Evolutionary conservation across 1,284 basidiomycete genomes (phyloP).

Genomic region (Mycosarcoma mackinlayi): DNA sequence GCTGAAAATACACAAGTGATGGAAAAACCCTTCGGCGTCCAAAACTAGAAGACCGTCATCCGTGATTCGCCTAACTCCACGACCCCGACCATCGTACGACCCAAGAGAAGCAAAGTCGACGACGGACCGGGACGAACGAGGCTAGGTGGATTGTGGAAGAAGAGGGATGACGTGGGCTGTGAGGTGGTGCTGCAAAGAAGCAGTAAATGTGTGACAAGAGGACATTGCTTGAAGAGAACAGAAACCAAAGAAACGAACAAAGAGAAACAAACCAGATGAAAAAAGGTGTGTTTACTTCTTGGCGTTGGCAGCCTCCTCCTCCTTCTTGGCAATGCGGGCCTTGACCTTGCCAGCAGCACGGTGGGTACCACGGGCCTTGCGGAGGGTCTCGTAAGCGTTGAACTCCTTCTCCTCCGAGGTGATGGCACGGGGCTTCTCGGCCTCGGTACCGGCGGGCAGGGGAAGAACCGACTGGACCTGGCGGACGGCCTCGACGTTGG

Average conservation of each 20-base stretch:
- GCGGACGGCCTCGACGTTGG: conserved; percentile 82
- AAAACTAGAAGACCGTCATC: conserved; percentile 16
- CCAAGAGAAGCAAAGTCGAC: conserved; percentile 18
- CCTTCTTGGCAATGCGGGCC: conserved; percentile 75
- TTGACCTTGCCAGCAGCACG: conserved; percentile 90
- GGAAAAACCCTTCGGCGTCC: not conserved
- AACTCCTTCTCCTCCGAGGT: conserved; percentile 90
- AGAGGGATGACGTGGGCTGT: no score
- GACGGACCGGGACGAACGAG: not conserved
- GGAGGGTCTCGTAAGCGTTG: conserved; percentile 84
- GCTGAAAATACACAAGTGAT: conserved; percentile 38
- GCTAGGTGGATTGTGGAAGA: not conserved
- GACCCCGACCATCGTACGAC: not conserved
- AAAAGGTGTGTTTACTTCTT: conserved; percentile 78
- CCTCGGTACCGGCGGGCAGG: conserved; percentile 75
- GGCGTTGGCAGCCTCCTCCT: conserved; percentile 90
- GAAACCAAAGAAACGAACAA: conserved; percentile 21
- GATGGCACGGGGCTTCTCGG: conserved; percentile 91
- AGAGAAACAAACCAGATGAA: conserved; percentile 1
- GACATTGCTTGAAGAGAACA: no score
- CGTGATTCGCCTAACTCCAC: not conserved
- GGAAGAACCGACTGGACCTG: conserved; percentile 69
- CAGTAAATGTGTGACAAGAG: conserved; percentile 8
- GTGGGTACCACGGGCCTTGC: conserved; percentile 83
- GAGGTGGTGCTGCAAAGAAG: not conserved